phyloP scores from a whole-genome alignment of 2,329 filamentous ascomycete species.

The Laburnicola sp. region DNA sequence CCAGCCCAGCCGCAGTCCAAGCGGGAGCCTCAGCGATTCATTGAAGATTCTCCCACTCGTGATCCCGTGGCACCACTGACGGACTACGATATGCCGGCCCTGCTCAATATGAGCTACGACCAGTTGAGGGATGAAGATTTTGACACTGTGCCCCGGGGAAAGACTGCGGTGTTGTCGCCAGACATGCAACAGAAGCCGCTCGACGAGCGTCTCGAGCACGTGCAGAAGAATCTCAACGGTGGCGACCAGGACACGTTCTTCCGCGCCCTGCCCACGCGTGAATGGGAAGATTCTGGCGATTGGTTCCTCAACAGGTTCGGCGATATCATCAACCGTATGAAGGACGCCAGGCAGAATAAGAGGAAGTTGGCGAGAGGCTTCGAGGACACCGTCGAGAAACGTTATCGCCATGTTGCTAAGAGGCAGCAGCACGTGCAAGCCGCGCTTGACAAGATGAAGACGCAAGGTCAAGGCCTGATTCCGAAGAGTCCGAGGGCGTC shows the following conservation, averaged over 20 bases:
- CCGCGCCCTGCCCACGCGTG: constrained; percentile 53
- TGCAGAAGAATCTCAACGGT: constrained; percentile 25
- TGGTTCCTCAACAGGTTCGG: constrained; percentile 62
- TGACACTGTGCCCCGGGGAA: constrained; percentile 42
- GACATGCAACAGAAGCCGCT: constrained; percentile 35
- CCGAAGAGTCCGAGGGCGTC: constrained; percentile 44
- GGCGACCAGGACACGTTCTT: constrained; percentile 56
- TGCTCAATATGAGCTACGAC: constrained; percentile 52
- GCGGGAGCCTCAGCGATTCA: constrained; percentile 10
- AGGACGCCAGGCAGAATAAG: constrained; percentile 56
- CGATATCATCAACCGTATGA: constrained; percentile 55
- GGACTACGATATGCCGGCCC: constrained; percentile 53
- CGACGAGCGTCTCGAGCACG: constrained; percentile 32
- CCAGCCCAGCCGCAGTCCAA: constrained; percentile 7
- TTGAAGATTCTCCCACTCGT: constrained; percentile 12
- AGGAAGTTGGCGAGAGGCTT: constrained; percentile 57
- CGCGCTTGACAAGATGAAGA: constrained; percentile 59
- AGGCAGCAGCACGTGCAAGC: constrained; percentile 54
- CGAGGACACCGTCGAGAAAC: constrained; percentile 58
- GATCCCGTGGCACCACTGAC: constrained; percentile 15
- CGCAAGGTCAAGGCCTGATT: constrained; percentile 58
- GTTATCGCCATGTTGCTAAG: constrained; percentile 56
- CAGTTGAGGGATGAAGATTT: constrained; percentile 57
- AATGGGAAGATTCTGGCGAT: constrained; percentile 66
- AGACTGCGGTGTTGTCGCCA: constrained; percentile 18